Evolutionary conservation across 129 eudicot species (phyloP), one percentile per base, ranked within the genome.

Genomic region (Solidago caesia): DNA sequence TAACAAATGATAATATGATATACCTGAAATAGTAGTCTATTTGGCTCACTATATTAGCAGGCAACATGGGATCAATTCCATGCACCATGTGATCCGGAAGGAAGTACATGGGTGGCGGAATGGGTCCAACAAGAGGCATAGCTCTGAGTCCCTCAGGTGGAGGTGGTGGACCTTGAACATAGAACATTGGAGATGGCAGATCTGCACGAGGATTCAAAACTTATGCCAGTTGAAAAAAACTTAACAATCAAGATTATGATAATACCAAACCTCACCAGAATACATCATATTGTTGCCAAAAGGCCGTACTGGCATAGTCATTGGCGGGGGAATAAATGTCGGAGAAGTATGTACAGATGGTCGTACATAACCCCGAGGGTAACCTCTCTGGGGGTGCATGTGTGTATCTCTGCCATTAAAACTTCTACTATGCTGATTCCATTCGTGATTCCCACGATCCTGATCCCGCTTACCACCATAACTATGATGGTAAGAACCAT

Each of bases 11-110:
- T 33, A 2, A 33, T 33, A 33, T 3, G 64, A 25, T 13, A 44
- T 71, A 93, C 98, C 98, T 93, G 83, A 93, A 93, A 77, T 93
- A 93, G 67, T 88, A 93, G 49, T 93, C 91, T 43, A 93, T 93
- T 82, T 93, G 98, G 51, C 72, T 86, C 76, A 86, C 75, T 73
- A 93, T 81, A 81, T 82, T 88, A 58, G 86, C 76, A 71, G 58
- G 81, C 82, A 86, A 68, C 16, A 77, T 85, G 13, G 85, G 89
- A 83, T 93, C 97, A 7, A 77, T 59, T 49, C 91, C 76, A 67
- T 0, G 39, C 39, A 33, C 0, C 39, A 33, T 33, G 39, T 0
- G 39, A 33, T 33, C 39, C 0, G 39, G 39, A 33, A 33, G 39
- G 3, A 70, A 77, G 80, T 69, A 83, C 83, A 85, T 44, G 8